Evolutionary conservation across 2,329 filamentous ascomycete species (phyloP), one percentile per base, ranked within the genome.

Genomic region (Verticillium longisporum): DNA sequence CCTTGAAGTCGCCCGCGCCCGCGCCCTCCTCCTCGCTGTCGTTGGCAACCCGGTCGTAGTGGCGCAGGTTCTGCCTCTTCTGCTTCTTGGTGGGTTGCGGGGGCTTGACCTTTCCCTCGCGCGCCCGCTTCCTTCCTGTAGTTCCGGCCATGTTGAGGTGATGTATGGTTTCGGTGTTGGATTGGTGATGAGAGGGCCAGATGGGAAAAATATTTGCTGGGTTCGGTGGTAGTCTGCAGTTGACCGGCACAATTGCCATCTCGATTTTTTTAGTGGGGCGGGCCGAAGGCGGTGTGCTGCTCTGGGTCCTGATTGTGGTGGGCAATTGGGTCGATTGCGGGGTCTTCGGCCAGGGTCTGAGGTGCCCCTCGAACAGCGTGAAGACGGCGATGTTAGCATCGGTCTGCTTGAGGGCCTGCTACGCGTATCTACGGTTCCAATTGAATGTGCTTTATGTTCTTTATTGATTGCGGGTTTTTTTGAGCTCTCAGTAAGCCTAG

Each of bases 21-120:
- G 26, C 26, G 26, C 26, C 26, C 26, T 75, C 70, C 9, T 75
- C 75, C n/a, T 74, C 72, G 41, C 78, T 80, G 9, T 50, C 45
- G 45, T 50, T 4, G 45, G 45, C 45, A 26, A 50, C 45, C n/a
- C 78, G 80, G 61, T 80, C 79, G 75, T 81, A 83, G 71, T 83
- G 75, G 71, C 84, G 83, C 60, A 77, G 73, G 62, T 79, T 67
- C 62, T 78, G 75, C 72, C 68, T 65, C 64, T 75, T 78, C 57
- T 73, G 71, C 71, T 77, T 84, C 74, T 85, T 86, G 26, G 73
- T 72, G 0, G 81, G 81, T 14, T 78, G 74, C 55, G 71, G 69
- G 2, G 69, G 66, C 37, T 72, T 72, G 33, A 73, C 71, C 57
- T 68, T 72, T 26, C 73, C 71, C 55, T 68, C 70, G 18, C 68